phyloP scores from a whole-genome alignment of 225 moss, liverwort and hornwort species.

The Pleurozium schreberi region DNA sequence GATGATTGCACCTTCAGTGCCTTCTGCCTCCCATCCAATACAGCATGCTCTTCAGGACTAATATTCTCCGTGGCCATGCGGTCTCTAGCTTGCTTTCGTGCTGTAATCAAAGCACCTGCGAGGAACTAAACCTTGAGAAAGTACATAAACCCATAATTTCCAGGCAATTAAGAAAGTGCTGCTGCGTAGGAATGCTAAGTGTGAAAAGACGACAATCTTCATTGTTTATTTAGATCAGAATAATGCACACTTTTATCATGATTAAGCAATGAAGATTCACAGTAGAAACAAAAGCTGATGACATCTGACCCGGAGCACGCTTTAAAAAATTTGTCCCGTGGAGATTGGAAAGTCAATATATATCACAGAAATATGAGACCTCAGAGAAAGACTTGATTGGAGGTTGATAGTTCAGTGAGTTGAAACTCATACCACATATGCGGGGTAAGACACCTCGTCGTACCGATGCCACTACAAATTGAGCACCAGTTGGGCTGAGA shows the following conservation, averaged over 20 bases:
- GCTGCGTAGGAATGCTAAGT: neutral
- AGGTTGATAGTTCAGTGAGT: neutral
- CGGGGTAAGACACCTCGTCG: conserved; percentile 50
- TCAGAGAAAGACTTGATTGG: neutral
- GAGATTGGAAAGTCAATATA: neutral
- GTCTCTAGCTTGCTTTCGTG: conserved; percentile 58
- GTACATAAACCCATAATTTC: neutral
- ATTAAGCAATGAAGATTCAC: neutral
- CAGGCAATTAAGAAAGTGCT: neutral
- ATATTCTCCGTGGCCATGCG: conserved; percentile 29
- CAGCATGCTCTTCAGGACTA: conserved; percentile 40
- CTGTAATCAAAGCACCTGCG: conserved; percentile 50
- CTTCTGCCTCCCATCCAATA: conserved; percentile 57
- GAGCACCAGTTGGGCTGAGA: conserved; percentile 46
- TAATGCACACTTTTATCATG: neutral
- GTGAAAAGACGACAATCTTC: neutral
- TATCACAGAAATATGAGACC: neutral
- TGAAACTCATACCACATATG: conserved; percentile 39
- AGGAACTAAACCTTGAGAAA: conserved; percentile 1
- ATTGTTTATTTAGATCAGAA: neutral
- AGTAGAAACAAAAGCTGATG: neutral
- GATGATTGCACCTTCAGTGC: conserved; percentile 35
- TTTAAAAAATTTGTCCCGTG: neutral
- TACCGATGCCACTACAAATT: conserved; percentile 43
- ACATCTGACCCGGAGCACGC: neutral